A percentile compares a stretch with the other conserved stretches of the same genome.
These are phyloP conservation scores for Hanseniaspora thailandica DNA, from an alignment of 805 yeast genomes.

Conservation along the genomic window DNA sequence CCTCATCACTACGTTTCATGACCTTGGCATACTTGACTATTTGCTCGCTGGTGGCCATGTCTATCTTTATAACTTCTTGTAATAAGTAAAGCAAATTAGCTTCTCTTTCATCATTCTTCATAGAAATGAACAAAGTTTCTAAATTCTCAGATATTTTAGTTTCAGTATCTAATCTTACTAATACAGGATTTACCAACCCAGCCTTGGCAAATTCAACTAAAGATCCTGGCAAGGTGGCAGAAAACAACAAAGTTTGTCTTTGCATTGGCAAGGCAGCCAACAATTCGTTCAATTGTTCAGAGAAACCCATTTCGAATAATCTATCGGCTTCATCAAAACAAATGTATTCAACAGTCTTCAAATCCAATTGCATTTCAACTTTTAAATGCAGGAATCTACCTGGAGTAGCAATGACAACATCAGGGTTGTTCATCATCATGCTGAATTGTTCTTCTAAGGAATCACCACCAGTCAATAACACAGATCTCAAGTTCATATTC, in stretches of 20 bases:
- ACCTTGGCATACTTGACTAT: slow-evolving; percentile 34
- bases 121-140: slow-evolving; percentile 76
- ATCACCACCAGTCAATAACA: slow-evolving; percentile 91
- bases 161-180: slow-evolving; percentile 88
- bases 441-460: slow-evolving; percentile 93
- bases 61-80: slow-evolving; percentile 75
- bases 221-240: slow-evolving; percentile 88
- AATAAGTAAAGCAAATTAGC: slow-evolving; percentile 68
- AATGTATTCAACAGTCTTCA: slow-evolving; percentile 73
- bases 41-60: slow-evolving; percentile 64
- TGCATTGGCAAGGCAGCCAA: slow-evolving; percentile 68
- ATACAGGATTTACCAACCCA: slow-evolving; percentile 81
- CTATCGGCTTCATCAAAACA: slow-evolving; percentile 97
- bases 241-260: slow-evolving; percentile 80
- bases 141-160: slow-evolving; percentile 78
- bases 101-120: slow-evolving; percentile 78
- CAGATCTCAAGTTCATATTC: slow-evolving; percentile 72
- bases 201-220: slow-evolving; percentile 96
- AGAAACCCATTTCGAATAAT: slow-evolving; percentile 90
- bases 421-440: slow-evolving; percentile 88
- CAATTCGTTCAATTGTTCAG: slow-evolving; percentile 83
- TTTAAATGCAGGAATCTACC: slow-evolving; percentile 93
- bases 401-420: slow-evolving; percentile 90
- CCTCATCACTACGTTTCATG: slow-evolving; percentile 36
- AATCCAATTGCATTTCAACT: slow-evolving; percentile 85